These are phyloP conservation scores for Sugiyamaella paludigena DNA, from an alignment of 1,139 yeast species.

Conservation along the genomic window DNA sequence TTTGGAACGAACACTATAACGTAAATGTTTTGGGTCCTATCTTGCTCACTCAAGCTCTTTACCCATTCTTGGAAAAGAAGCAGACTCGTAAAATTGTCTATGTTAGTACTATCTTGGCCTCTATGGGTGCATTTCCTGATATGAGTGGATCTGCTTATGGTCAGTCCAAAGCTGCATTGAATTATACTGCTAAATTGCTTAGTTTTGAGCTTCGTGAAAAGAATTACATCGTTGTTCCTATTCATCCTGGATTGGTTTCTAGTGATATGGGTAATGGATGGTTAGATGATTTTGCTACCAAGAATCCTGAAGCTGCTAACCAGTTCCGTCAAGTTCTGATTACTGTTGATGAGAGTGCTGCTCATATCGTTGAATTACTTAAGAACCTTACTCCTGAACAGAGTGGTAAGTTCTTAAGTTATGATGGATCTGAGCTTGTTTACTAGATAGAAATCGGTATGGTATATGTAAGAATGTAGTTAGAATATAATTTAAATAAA, in stretches of 20 bases:
- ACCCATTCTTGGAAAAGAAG: conserved; percentile 11
- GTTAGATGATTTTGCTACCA: background rate
- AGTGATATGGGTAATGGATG: conserved; percentile 25
- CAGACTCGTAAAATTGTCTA: background rate
- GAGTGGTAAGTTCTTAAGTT: conserved; percentile 13
- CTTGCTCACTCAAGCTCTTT: background rate
- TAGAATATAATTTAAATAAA: too few relatives aligned
- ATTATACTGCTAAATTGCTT: conserved; percentile 30
- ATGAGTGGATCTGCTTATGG: conserved; percentile 31
- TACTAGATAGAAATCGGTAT: too few relatives aligned
- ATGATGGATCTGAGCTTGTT: conserved; percentile 12
- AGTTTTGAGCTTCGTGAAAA: conserved; percentile 30
- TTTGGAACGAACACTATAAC: conserved; percentile 13
- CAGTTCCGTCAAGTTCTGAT: background rate
- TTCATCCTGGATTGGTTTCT: conserved; percentile 35
- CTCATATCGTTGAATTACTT: background rate
- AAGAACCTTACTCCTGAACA: conserved; percentile 9
- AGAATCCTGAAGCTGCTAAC: background rate
- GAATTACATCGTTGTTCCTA: conserved; percentile 32
- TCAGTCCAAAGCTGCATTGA: conserved; percentile 40
- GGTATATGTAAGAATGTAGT: too few relatives aligned
- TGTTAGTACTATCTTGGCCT: conserved; percentile 24
- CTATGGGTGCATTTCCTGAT: conserved; percentile 24
- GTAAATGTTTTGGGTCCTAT: conserved; percentile 12
- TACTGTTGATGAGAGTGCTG: background rate